Evolutionary conservation across 129 eudicot genomes (phyloP), one percentile per base, ranked within the genome.

Genomic region (Escallonia rubra): DNA sequence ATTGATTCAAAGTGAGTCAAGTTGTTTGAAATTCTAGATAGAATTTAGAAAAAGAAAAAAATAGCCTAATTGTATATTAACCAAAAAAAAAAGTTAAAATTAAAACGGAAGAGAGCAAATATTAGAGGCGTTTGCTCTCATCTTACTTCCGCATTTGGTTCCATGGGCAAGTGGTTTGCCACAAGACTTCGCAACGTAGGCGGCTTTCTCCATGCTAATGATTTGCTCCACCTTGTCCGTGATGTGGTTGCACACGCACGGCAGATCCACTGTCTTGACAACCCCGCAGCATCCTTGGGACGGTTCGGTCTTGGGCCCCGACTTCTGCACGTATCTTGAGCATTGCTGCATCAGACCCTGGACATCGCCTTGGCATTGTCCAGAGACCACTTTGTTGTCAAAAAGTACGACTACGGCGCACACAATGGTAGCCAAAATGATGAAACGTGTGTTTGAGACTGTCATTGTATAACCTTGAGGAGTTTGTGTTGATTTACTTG

Each of bases 121-220:
- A 23, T 23, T 23, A 23, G 34, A 23, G 34, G 34, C 34, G 34
- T 0, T 1, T 23, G 34, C 34, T 23, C 34, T 23, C 1, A 23
- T 23, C 85, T 76, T 75, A 75, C 85, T 70, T 58, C 85, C 88
- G 57, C 88, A 83, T 69, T 72, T 75, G 63, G 82, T 71, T 34
- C 88, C 88, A 42, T 55, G 79, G 11, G 65, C 53, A 41, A 83
- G 50, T 4, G 79, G 68, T 4, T 75, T 69, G 55, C 85, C 88
- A 51, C 88, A 83, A 5, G 42, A 67, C 40, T 43, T 56, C 4
- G 88, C 79, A 44, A 83, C 77, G 34, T 59, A 72, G 1, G 50
- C 79, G 4, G 74, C 68, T 64, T 79, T 83, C 40, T 83, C 74
- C 72, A 79, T 77, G 69, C 79, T 75, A 5, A 83, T 73, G 7